phyloP scores from a whole-genome alignment of 176 grass and related monocot species.

The Saccharum officinarum region DNA sequence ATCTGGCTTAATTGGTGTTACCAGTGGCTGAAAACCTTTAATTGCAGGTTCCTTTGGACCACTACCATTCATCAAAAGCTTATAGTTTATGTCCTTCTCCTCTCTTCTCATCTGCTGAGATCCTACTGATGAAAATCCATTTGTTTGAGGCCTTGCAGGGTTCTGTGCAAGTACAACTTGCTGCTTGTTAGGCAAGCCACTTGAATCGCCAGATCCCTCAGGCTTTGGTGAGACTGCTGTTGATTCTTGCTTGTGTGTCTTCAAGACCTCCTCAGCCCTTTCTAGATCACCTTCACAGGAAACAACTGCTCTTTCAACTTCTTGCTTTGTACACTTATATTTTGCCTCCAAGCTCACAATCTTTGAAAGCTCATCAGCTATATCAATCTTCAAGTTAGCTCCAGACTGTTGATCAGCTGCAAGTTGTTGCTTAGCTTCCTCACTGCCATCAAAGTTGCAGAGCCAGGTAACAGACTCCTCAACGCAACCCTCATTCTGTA shows the following conservation, averaged over 20 bases:
- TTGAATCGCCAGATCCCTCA: constrained; percentile 58
- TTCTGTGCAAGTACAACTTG: constrained; percentile 44
- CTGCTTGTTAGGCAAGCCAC: constrained; percentile 58
- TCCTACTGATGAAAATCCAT: constrained; percentile 47
- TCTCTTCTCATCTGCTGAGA: constrained; percentile 65
- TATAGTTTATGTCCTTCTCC: constrained; percentile 83
- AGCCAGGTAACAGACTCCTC: constrained; percentile 94
- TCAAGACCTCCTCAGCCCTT: constrained; percentile 81
- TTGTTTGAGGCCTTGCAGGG: constrained; percentile 59
- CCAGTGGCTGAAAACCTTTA: constrained; percentile 66
- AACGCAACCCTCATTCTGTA: constrained; percentile 88
- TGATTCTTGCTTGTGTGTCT: constrained; percentile 78
- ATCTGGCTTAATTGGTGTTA: constrained; percentile 49
- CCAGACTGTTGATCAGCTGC: constrained; percentile 59
- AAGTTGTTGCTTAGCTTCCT: constrained; percentile 78
- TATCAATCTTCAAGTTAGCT: constrained; percentile 89
- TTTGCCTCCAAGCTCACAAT: constrained; percentile 70
- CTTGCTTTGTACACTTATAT: constrained; percentile 89
- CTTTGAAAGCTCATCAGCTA: constrained; percentile 77
- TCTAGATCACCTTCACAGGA: constrained; percentile 88
- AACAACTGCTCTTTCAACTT: constrained; percentile 97
- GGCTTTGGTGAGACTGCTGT: constrained; percentile 30
- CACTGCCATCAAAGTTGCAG: constrained; percentile 76
- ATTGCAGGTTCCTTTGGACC: constrained; percentile 60
- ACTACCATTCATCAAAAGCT: constrained; percentile 46